Evolutionary conservation across 2,329 filamentous ascomycete genomes (phyloP), one percentile per base, ranked within the genome.

Genomic region (Coniochaeta sp.): DNA sequence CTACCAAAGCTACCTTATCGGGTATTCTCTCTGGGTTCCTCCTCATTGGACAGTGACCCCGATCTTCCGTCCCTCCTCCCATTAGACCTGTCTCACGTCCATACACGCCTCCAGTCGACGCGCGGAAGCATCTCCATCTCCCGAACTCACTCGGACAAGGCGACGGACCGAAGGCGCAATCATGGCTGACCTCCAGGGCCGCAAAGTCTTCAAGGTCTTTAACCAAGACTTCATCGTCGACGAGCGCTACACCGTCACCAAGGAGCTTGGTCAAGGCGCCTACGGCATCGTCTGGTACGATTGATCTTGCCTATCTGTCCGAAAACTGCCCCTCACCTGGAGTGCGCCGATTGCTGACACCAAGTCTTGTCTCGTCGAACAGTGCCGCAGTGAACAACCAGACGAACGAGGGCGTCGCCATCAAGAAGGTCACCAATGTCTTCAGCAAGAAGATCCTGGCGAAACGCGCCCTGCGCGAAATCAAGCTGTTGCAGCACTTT

Each of bases 361-460:
- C 54, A 26, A 14, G 32, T n/a, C 30, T 36, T 55, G 34, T 7
- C n/a, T n/a, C n/a, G 54, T 42, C 50, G 58, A 64, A 65, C 73
- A 96, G 93, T 76, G 93, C 95, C 62, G 95, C 95, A 60, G 90
- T 91, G 66, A 97, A 98, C 81, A 88, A 87, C 73, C 87, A 92
- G 75, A 96, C 90, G 34, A 89, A 87, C 70, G 95, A 99, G 74
- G 93, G 93, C 44, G 93, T 99, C 64, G 95, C 95, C 70, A 95
- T 99, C 82, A 99, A 99, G 79, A 99, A 99, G 79, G 91, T 99
- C 74, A 99, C 95, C 80, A 99, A 99, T 89, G 93, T 99, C 70
- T 99, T 99, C 78, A 97, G 92, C 84, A 99, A 99, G 81, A 98
- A 98, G 86, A 99, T 99, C 68, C 84, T 99, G 67, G 95, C 95